Percentiles rank a stretch among this genome's conserved stretches.
phyloP scores from a whole-genome alignment of 441 rosid genomes.

The Capsella rubella region DNA sequence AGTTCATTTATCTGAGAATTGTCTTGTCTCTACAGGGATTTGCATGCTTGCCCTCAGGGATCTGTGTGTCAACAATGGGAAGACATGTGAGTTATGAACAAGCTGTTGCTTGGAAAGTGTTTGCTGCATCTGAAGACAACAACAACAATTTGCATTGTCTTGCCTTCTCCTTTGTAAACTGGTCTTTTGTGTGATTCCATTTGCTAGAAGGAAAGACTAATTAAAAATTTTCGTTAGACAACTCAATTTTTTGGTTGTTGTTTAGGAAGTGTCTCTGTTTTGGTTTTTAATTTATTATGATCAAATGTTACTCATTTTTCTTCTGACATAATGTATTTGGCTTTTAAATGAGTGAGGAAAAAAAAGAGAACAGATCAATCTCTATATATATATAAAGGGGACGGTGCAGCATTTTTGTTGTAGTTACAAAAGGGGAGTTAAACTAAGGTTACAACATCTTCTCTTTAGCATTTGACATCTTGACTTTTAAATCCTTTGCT shows the following conservation, averaged over 20 bases:
- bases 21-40: slow-evolving; percentile 58
- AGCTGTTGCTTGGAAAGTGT: slow-evolving; percentile 89
- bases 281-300: slow-evolving; percentile 7
- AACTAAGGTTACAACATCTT: slow-evolving; percentile 13
- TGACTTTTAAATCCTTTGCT: slow-evolving; percentile 8
- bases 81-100: slow-evolving; percentile 76
- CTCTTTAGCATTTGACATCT: slow-evolving; percentile 25
- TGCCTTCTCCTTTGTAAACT: slow-evolving; percentile 86
- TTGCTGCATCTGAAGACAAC: slow-evolving; percentile 64
- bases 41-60: slow-evolving; percentile 76
- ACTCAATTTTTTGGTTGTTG: slow-evolving; percentile 36
- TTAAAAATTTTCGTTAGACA: slow-evolving; percentile 32
- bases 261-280: slow-evolving; percentile 31
- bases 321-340: slow-evolving; percentile 17
- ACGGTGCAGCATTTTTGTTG: background rate
- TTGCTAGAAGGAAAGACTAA: slow-evolving; percentile 15
- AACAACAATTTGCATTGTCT: slow-evolving; percentile 69
- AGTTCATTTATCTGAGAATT: background rate
- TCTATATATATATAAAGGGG: background rate
- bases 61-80: slow-evolving; percentile 92
- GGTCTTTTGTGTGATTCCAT: slow-evolving; percentile 85
- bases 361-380: background rate
- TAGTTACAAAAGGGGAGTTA: slow-evolving; percentile 6
- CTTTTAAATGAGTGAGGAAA: slow-evolving; percentile 7
- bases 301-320: slow-evolving; percentile 3